Evolutionary conservation across 2,329 filamentous ascomycete species (phyloP).

Genomic region (Bipolaris cookei): DNA sequence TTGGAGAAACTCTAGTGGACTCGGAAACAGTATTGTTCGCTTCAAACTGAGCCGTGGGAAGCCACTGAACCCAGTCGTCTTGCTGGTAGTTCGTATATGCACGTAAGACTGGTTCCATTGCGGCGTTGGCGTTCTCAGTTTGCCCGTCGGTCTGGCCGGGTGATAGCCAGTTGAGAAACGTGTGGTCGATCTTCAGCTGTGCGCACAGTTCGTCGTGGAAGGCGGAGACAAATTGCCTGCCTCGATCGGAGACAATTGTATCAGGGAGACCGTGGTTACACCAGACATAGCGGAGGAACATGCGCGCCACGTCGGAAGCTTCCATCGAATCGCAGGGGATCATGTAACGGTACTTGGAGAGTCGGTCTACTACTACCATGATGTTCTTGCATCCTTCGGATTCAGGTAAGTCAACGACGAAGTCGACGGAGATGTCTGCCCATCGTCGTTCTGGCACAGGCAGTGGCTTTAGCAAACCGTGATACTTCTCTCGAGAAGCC

Average conservation of each 20-base stretch:
- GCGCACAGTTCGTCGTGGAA: neutral
- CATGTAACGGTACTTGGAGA: neutral
- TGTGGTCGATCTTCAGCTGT: neutral
- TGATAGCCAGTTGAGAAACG: conserved; percentile 14
- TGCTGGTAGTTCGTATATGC: no score
- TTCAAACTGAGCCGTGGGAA: neutral
- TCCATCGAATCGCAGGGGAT: neutral
- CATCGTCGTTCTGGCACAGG: neutral
- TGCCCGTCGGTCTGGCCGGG: conserved; percentile 14
- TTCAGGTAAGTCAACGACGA: neutral
- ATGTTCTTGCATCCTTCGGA: neutral
- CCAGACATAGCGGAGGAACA: neutral
- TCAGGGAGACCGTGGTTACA: neutral
- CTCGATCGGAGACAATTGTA: neutral
- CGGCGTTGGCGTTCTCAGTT: conserved; percentile 5
- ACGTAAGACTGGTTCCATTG: no score
- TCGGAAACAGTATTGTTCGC: conserved; percentile 2
- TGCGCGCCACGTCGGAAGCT: neutral
- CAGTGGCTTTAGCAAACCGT: conserved; percentile 4
- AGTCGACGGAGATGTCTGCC: neutral
- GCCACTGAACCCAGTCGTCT: neutral
- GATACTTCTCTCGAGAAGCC: neutral
- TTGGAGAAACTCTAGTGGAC: neutral
- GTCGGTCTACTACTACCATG: neutral
- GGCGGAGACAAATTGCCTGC: neutral